Base-by-base conservation (phyloP, 1,284 basidiomycete genomes). In the Chalciporus piperatoides region DNA sequence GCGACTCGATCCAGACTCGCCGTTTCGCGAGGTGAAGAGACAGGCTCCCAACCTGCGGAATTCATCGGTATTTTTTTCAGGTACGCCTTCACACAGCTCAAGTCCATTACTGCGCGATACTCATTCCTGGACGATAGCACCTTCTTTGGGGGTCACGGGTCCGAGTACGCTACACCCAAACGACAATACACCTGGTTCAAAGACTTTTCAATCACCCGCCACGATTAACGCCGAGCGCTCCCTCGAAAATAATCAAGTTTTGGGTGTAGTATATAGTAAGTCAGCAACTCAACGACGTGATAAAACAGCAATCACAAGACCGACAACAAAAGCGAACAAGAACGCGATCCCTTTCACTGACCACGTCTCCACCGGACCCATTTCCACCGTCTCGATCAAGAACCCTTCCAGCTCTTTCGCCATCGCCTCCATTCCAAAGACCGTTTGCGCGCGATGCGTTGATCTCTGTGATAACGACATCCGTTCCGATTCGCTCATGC, bases 131-230 rank as follows among this genome's bases (percentile, higher is more conserved):
- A 11, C 23, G 4, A 2, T 52, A 89, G 86, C 58, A 88, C 88
- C 4, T 90, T 90, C 69, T 90, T 90, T 59, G 87, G 87, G 19
- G 88, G 86, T 0, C 85, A 89, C 54, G 80, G 80, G 5, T 57
- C 68, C 5, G 60, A 74, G 44, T 90, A 80, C 54, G 84, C 82
- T 11, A 81, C 84, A 6, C 85, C 87, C 5, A 77, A 67, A 55
- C 81, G 88, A 62, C 86, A 89, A 64, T 82, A 81, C 58, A 73
- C 77, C 1, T 88, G 83, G 81, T 90, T 89, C 69, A 86, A 79
- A 60, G 82, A 82, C 59, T 90, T 89, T 55, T 63, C 59, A 1
- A 62, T 81, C 46, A 58, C 57, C 8, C 62, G 62, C 2, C 41
- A 66, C 33, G 50, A 53, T 15, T 66, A 41, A 56, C 15, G 28